These are phyloP conservation scores for Hibiscus syriacus DNA, from an alignment of 345 rosid genomes.

Conservation along the genomic window DNA sequence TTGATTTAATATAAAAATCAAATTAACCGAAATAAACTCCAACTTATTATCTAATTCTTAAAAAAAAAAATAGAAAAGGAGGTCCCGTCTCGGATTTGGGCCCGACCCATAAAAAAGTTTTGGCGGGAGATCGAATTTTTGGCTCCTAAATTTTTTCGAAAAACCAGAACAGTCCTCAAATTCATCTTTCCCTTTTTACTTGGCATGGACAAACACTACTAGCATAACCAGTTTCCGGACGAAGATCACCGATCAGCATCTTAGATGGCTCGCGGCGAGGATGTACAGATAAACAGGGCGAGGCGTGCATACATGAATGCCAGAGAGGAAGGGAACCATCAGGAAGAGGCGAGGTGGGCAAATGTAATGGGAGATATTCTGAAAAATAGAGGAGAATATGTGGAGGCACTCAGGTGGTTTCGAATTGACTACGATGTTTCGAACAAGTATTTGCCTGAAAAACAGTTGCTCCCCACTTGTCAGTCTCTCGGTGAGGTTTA, in stretches of 20 bases:
- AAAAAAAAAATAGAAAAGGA: no score
- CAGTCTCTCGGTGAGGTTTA: conserved; percentile 87
- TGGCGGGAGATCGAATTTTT: conserved; percentile 10
- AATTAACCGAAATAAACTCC: no score
- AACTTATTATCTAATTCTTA: no score
- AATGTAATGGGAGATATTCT: conserved; percentile 69
- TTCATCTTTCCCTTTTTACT: not conserved
- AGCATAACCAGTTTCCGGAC: not conserved
- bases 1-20: no score
- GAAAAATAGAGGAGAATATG: conserved; percentile 85
- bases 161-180: not conserved
- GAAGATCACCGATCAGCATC: not conserved
- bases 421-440: conserved; percentile 74
- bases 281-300: conserved; percentile 37
- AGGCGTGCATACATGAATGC: conserved; percentile 60
- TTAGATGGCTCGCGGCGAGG: conserved; percentile 47
- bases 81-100: not conserved
- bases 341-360: conserved; percentile 96
- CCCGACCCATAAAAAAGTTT: not conserved
- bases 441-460: conserved; percentile 50
- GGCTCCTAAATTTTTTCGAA: not conserved
- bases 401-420: conserved; percentile 78
- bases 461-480: conserved; percentile 73
- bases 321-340: conserved; percentile 55
- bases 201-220: not conserved